Base-by-base conservation (phyloP, 2,329 filamentous ascomycete species). In the Talaromyces sp. region DNA sequence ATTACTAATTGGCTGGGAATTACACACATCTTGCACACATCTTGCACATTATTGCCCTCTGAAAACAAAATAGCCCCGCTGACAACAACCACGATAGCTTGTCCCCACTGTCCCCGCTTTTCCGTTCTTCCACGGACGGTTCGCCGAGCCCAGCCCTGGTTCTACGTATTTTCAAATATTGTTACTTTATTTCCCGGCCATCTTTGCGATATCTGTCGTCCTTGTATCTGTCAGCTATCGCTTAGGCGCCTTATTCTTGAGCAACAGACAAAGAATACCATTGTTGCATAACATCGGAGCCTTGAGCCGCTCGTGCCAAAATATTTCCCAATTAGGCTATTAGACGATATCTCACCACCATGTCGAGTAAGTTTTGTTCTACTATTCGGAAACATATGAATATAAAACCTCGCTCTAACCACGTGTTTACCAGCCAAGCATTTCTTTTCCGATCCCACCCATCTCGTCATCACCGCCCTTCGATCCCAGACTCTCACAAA, bases 391-490 rank as follows among this genome's bases (percentile, higher is more conserved):
- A 46, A 24, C 8, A 24, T n/a, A 24, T 24, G 9, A 24, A 11
- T 21, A 24, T 24, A 24, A 46, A 19, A 11, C 12, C 14, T 9
- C n/a, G 24, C 19, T 11, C 43, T 46, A 46, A 46, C 21, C 43
- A 46, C 19, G 21, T 3, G 17, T 21, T 12, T 19, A 46, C 24
- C 58, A 77, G 75, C 74, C 60, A 95, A 94, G 80, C 92, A 97
- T 79, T 96, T 97, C 80, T 86, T 96, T 80, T 87, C 91, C 74
- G 89, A 95, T 72, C 86, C 92, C 48, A 85, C 86, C 57, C 83
- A 89, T 69, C 85, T 97, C 56, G 91, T 97, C 72, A 82, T 85
- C 71, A 81, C 86, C 48, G 90, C 92, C 51, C 85, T 97, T 21
- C 83, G 86, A 68, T 86, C 88, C 64, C 81, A 94, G 35, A 93